Evolutionary conservation across 176 grass and related monocot genomes (phyloP), one percentile per base, ranked within the genome.

Genomic region (Pontederia paniculata): DNA sequence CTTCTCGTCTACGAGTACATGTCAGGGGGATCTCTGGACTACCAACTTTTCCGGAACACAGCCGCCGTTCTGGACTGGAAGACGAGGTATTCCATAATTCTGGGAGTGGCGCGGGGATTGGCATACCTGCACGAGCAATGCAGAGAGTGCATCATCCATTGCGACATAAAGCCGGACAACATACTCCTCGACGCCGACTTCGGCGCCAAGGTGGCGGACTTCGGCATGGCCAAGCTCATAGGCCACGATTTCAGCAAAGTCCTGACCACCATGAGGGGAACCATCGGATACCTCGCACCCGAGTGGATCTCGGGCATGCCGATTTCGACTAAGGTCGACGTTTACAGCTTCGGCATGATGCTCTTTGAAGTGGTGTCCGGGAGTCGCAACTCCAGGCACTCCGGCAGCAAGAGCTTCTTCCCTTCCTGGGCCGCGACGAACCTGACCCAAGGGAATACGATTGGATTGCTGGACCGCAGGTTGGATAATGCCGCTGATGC

Each of bases 121-220:
- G 23, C 17, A 13, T 79, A 79, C 63, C 76, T 72, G 50, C 66
- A 84, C 52, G 71, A 76, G 37, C 19, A 71, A 66, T 84, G 71
- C 45, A 42, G 18, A 11, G 48, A 72, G 1, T 23, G 37, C 55
- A 84, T 84, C 10, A 79, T 76, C 46, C 66, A 84, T 25, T 79
- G 71, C 23, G 71, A 75, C 20, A 50, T 79, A 31, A 84, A 84
- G 23, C 66, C 81, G 1, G 71, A 78, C 19, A 84, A 84, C 68
- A 42, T 79, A 66, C 60, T 84, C 45, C 12, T 79, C 10, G 60
- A 75, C 23, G 44, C 0, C 5, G 15, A 61, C 10, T 71, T 74
- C 8, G 45, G 10, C 21, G 41, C 71, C 15, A 71, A 75, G 54
- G 13, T 79, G 3, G 48, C 81, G 56, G 71, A 84, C n/a, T 84